Evolutionary conservation across 768 basidiomycete species (phyloP).

Genomic region (Paxillus involutus): DNA sequence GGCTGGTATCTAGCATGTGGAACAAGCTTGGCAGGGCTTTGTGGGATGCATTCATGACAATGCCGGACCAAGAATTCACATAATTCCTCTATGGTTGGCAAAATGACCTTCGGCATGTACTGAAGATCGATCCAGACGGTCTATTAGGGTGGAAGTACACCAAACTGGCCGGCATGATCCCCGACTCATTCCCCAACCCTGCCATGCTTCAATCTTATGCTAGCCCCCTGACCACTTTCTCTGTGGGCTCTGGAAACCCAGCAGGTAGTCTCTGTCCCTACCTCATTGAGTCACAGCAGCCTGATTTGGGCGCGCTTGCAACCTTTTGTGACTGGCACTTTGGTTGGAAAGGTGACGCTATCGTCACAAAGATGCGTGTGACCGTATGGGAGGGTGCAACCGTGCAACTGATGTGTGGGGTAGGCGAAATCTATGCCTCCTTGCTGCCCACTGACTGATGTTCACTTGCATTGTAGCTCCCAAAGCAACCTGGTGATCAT

Average conservation of each 20-base stretch:
- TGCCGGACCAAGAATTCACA: not conserved
- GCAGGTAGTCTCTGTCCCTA: not conserved
- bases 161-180: not conserved
- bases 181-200: not conserved
- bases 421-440: not conserved
- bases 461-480: not conserved
- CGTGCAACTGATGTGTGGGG: not conserved
- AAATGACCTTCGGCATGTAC: not conserved
- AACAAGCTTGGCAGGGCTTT: not conserved
- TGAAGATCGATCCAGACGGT: not conserved
- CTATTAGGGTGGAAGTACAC: not conserved
- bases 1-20: constrained; percentile 6
- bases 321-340: not conserved
- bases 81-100: not conserved
- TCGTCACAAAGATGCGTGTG: not conserved
- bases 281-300: not conserved
- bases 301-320: not conserved
- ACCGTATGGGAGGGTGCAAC: not conserved
- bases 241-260: too few species aligned
- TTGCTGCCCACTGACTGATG: too few species aligned
- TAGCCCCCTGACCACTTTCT: too few species aligned
- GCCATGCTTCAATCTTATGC: not conserved
- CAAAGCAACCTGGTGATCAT: not conserved
- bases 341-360: not conserved
- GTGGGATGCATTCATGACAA: not conserved